Evolutionary conservation across 768 basidiomycete genomes (phyloP).

Genomic region (Phylloporus scabripes): DNA sequence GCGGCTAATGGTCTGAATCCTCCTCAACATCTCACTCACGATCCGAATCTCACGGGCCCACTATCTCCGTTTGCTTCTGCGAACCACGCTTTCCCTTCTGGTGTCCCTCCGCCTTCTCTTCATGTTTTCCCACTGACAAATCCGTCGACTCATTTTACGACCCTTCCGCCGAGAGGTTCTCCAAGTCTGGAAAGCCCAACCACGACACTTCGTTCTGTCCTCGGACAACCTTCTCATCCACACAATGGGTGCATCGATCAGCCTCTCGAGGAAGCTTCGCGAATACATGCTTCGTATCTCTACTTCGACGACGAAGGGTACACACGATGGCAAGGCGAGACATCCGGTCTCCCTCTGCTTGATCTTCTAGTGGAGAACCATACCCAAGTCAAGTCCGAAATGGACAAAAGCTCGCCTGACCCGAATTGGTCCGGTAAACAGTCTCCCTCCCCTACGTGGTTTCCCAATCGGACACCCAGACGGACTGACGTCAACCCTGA

Average conservation of each 20-base stretch:
- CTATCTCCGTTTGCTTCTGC: constrained; percentile 37
- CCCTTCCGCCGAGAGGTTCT: constrained; percentile 36
- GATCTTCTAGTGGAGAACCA: constrained; percentile 78
- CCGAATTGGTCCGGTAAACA: constrained; percentile 28
- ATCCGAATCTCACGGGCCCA: constrained; percentile 30
- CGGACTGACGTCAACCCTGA: constrained; percentile 83
- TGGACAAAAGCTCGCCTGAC: constrained; percentile 23
- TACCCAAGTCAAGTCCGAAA: constrained; percentile 35
- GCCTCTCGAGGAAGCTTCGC: constrained; percentile 51
- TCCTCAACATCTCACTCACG: constrained; percentile 30
- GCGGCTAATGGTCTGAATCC: constrained; percentile 47
- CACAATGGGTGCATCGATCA: constrained; percentile 34
- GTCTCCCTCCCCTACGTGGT: constrained; percentile 56
- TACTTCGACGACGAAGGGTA: constrained; percentile 87
- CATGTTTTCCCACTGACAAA: constrained; percentile 75
- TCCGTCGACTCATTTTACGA: constrained; percentile 72
- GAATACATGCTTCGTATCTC: constrained; percentile 72
- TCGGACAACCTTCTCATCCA: constrained; percentile 32
- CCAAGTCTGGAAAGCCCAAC: constrained; percentile 45
- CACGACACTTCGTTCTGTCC: constrained; percentile 36
- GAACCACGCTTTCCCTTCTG: constrained; percentile 41
- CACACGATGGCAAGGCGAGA: constrained; percentile 89
- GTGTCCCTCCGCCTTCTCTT: constrained; percentile 74
- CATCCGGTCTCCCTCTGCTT: constrained; percentile 84
- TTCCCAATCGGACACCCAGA: constrained; percentile 73